Evolutionary conservation across 768 basidiomycete genomes (phyloP).

Genomic region (Xerocomus potaroensis): DNA sequence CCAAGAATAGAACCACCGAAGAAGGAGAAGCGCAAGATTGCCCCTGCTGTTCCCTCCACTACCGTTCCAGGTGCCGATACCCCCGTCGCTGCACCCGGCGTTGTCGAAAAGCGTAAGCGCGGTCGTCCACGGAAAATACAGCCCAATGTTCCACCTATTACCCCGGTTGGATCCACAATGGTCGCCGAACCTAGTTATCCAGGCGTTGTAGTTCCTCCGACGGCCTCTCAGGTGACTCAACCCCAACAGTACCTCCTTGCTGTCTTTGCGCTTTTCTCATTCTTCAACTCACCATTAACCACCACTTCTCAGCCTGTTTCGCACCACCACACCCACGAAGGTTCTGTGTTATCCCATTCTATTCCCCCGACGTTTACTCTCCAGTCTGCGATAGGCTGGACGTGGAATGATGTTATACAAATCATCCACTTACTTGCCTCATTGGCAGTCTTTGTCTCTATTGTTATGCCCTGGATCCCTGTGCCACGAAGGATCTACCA

Average conservation of each 20-base stretch:
- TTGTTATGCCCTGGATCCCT: constrained; percentile 47
- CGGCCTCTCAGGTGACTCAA: constrained; percentile 12
- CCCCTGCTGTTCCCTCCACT: constrained; percentile 25
- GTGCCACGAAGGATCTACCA: constrained; percentile 17
- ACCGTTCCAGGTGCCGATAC: constrained; percentile 17
- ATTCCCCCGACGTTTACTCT: constrained; percentile 15
- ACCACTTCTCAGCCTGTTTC: constrained; percentile 32
- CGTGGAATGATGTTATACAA: constrained; percentile 54
- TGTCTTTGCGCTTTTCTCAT: constrained; percentile 79
- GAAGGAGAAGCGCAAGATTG: constrained; percentile 40
- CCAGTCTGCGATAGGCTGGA: constrained; percentile 30
- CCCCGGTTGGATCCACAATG: constrained; percentile 21
- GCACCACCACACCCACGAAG: constrained; percentile 50
- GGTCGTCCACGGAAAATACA: constrained; percentile 76
- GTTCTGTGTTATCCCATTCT: constrained; percentile 49
- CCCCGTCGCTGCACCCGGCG: constrained; percentile 28
- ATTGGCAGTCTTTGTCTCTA: constrained; percentile 53
- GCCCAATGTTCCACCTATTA: constrained; percentile 37
- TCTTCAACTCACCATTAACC: constrained; percentile 73
- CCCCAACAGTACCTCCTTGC: constrained; percentile 72
- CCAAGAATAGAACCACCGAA: constrained; percentile 44
- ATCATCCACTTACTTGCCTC: constrained; percentile 64
- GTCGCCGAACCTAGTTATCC: constrained; percentile 15
- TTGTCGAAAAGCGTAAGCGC: constrained; percentile 76
- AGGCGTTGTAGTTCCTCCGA: constrained; percentile 10